Base-by-base conservation (phyloP, 306 rosid species). In the Dryas drummondii region DNA sequence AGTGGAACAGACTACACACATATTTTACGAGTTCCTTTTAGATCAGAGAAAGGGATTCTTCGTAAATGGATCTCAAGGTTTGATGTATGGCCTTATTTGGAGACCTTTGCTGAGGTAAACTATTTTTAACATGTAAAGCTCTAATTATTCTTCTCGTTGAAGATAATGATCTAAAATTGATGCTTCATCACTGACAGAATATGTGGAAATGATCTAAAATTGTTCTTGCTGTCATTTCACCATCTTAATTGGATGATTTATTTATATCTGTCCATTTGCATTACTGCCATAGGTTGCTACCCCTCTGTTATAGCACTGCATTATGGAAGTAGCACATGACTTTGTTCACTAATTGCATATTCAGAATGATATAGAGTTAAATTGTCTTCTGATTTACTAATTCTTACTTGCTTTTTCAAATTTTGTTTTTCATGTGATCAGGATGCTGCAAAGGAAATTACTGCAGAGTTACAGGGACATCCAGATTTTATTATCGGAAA, bases 401-500 rank as follows among this genome's bases (percentile, higher is more conserved):
- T 52, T 48, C 37, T 12, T 56, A 14, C 50, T 3, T 50, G 63
- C 72, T 50, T 52, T 69, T 63, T 26, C 54, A 27, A 10, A 16
- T 60, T 74, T 76, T 87, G 76, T 80, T 69, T 41, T 49, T 19
- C 69, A 56, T 76, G 44, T 64, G 44, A 65, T 74, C 88, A 94
- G 97, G 98, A 94, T 78, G 98, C 65, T 48, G 96, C 89, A 1
- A 79, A 92, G 78, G 97, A 94, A 85, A 85, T 94, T 73, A 41
- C 70, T 60, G 98, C 96, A 22, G 93, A 91, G 88, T 82, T 94
- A 76, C 93, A 88, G 79, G 90, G 91, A 60, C 14, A 62, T 77
- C 97, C 97, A 48, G 97, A 94, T 85, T 90, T 94, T 76, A 88
- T 94, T 75, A 91, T 91, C 48, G 97, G 98, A 80, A 94, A 94